phyloP scores from a whole-genome alignment of 352 stramenopile genomes.

The Phytophthora constricta region DNA sequence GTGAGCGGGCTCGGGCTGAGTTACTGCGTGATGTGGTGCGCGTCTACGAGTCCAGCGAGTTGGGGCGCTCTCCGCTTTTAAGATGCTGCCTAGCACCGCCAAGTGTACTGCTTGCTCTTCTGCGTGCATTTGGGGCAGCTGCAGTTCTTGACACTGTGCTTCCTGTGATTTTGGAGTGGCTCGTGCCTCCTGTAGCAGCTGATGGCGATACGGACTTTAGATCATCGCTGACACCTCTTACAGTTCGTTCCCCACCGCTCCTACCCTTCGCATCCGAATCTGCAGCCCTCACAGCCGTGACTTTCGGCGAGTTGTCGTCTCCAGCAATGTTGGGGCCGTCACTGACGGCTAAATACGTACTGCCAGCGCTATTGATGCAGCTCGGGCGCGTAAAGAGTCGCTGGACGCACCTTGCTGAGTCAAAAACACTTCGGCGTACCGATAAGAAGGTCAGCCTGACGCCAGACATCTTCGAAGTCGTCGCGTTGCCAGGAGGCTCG shows the following conservation, averaged over 20 bases:
- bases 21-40: conserved; percentile 55
- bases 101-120: conserved; percentile 51
- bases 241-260: conserved; percentile 9
- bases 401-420: conserved; percentile 63
- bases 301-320: conserved; percentile 61
- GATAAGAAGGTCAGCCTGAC: conserved; percentile 33
- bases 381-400: conserved; percentile 59
- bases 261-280: conserved; percentile 57
- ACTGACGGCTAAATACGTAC: conserved; percentile 65
- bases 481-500: conserved; percentile 21
- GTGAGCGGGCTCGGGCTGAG: conserved; percentile 35
- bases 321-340: conserved; percentile 59
- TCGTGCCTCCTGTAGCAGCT: conserved; percentile 37
- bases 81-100: conserved; percentile 54
- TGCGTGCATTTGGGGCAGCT: conserved; percentile 53
- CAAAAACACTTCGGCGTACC: conserved; percentile 42
- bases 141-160: conserved; percentile 62
- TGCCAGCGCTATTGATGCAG: conserved; percentile 59
- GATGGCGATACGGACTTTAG: conserved; percentile 15
- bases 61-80: conserved; percentile 36
- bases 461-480: conserved; percentile 32
- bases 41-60: conserved; percentile 62
- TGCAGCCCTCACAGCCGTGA: conserved; percentile 46
- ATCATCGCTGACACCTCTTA: conserved; percentile 24
- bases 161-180: conserved; percentile 73